A percentile compares a stretch with the other conserved stretches of the same genome.
Conservation (phyloP, 257 asterid genomes). For the Scutellaria barbata region DNA sequence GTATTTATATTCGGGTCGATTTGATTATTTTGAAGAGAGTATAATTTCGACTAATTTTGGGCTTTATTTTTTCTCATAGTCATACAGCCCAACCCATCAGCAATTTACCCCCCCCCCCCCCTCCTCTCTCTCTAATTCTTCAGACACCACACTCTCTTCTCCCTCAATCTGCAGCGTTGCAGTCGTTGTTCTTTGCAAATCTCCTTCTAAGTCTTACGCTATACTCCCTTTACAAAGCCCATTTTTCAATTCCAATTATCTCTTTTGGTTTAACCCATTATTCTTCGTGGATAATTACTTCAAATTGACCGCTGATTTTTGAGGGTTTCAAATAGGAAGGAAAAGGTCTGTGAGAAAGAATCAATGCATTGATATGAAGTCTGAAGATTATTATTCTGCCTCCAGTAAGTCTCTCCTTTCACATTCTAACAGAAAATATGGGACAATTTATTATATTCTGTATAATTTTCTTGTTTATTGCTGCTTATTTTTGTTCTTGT, state of each 20-base stretch:
- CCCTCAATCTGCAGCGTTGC: conserved; percentile 37
- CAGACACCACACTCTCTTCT: conserved; percentile 23
- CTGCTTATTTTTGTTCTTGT: neutral
- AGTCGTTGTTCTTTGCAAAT: conserved; percentile 32
- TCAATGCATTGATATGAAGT: conserved; percentile 49
- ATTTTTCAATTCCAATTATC: neutral
- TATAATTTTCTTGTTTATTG: neutral
- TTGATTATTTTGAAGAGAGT: no score
- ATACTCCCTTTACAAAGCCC: conserved; percentile 11
- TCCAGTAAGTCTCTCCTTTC: conserved; percentile 41
- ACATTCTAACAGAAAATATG: neutral
- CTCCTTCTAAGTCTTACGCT: conserved; percentile 10
- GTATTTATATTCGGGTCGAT: no score
- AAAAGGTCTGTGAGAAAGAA: conserved; percentile 20
- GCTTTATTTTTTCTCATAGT: neutral
- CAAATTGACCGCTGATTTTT: conserved; percentile 23
- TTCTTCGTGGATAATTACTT: conserved; percentile 4
- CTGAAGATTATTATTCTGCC: conserved; percentile 45
- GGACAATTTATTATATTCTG: neutral
- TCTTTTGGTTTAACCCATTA: neutral
- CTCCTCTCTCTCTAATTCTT: neutral
- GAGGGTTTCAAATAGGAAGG: conserved; percentile 25
- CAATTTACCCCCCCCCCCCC: neutral
- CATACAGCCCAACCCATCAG: conserved; percentile 14
- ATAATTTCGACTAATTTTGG: neutral